Conservation (phyloP, 257 asterid genomes). For the Salvia splendens region DNA sequence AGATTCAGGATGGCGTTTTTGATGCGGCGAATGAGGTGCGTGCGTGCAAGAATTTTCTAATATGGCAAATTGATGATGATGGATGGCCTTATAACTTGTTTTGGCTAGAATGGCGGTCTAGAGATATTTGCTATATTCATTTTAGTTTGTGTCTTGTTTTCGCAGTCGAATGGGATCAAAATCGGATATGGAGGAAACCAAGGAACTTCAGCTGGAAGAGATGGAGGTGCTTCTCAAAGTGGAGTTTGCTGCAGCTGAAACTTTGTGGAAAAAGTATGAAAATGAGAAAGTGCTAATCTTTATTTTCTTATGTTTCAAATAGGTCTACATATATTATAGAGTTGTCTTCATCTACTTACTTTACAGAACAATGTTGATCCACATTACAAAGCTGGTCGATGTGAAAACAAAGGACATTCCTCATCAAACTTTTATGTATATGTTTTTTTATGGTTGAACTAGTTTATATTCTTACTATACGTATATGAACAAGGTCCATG, state of each 20-base stretch:
- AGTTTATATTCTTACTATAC: not conserved
- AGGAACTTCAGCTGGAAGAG: constrained; percentile 69
- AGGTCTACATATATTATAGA: not conserved
- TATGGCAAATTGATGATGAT: not conserved
- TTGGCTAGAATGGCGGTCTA: not conserved
- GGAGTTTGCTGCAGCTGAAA: constrained; percentile 67
- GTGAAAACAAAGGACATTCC: not conserved
- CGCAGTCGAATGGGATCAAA: constrained; percentile 72
- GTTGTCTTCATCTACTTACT: not conserved
- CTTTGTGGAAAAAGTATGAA: not conserved
- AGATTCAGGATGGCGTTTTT: constrained; percentile 78
- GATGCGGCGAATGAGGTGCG: constrained; percentile 83
- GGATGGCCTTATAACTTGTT: not conserved
- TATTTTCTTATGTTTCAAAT: not conserved
- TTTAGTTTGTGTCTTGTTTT: too few species aligned
- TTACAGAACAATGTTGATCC: not conserved
- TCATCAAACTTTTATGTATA: not conserved
- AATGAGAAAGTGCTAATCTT: not conserved
- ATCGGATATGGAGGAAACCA: constrained; percentile 75
- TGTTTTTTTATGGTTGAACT: not conserved
- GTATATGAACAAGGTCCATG: not conserved
- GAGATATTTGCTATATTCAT: not conserved
- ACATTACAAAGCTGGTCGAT: not conserved
- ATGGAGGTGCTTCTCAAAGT: constrained; percentile 59
- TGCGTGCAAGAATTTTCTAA: constrained; percentile 19